Percentiles rank a stretch among this genome's conserved stretches.
phyloP scores from a whole-genome alignment of 805 yeast species.

The Kodamaea lidongshanica region DNA sequence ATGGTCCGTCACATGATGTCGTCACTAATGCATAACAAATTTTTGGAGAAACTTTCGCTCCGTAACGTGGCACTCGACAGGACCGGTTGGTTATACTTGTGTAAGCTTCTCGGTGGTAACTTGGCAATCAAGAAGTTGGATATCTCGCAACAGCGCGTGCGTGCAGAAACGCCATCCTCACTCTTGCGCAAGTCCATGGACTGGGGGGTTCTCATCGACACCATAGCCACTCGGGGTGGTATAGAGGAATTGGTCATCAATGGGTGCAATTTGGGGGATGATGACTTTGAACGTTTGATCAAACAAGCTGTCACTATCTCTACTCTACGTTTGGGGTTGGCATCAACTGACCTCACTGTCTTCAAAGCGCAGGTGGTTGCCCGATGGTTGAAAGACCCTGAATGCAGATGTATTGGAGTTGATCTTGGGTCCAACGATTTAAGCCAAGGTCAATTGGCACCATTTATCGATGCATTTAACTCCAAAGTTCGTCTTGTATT shows the following conservation, averaged over 20 bases:
- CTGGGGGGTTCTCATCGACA: conserved; percentile 44
- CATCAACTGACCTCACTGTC: conserved; percentile 42
- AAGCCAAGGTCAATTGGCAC: conserved; percentile 40
- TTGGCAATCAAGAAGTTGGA: conserved; percentile 44
- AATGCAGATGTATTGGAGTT: conserved; percentile 46
- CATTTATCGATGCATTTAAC: conserved; percentile 39
- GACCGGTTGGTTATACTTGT: conserved; percentile 45
- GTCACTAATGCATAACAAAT: conserved; percentile 37
- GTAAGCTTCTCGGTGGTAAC: conserved; percentile 43
- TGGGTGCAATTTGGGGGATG: conserved; percentile 46
- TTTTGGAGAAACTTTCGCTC: conserved; percentile 47
- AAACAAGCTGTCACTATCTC: conserved; percentile 33
- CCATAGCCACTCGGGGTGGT: conserved; percentile 43
- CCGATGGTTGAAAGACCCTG: conserved; percentile 41
- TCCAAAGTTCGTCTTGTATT: conserved; percentile 41
- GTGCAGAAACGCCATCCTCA: conserved; percentile 36
- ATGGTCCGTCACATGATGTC: conserved; percentile 48
- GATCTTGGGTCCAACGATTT: conserved; percentile 53
- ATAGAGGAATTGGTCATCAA: conserved; percentile 53
- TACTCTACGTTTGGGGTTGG: conserved; percentile 50
- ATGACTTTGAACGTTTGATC: conserved; percentile 36
- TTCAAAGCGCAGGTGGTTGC: conserved; percentile 38
- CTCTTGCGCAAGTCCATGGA: conserved; percentile 43
- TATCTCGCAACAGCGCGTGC: conserved; percentile 51
- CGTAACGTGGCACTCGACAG: conserved; percentile 51